Evolutionary conservation across 2,329 filamentous ascomycete species (phyloP).

Genomic region (Botryotinia calthae): DNA sequence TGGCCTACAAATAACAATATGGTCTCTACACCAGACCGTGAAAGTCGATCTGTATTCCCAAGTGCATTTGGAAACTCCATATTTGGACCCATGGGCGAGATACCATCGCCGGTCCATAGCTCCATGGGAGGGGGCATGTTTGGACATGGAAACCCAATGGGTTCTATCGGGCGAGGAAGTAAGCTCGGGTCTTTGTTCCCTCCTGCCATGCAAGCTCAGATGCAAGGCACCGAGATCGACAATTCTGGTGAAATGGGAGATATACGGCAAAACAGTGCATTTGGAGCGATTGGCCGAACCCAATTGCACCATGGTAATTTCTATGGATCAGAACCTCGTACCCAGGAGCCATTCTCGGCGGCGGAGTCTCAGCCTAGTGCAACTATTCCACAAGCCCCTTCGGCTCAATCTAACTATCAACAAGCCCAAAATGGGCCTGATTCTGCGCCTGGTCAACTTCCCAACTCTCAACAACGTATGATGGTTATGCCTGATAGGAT

Average conservation of each 20-base stretch:
- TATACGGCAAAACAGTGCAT: slow-evolving; percentile 58
- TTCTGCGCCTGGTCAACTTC: slow-evolving; percentile 64
- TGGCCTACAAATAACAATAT: slow-evolving; percentile 55
- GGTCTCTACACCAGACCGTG: slow-evolving; percentile 65
- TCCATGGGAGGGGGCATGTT: slow-evolving; percentile 69
- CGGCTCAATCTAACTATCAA: slow-evolving; percentile 35
- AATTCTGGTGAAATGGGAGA: slow-evolving; percentile 57
- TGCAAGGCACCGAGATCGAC: slow-evolving; percentile 70
- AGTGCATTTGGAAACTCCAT: slow-evolving; percentile 74
- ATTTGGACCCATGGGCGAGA: slow-evolving; percentile 72
- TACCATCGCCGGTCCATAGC: slow-evolving; percentile 64
- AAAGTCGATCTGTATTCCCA: slow-evolving; percentile 51
- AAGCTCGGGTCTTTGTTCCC: slow-evolving; percentile 88
- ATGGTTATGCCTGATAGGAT: slow-evolving; percentile 99
- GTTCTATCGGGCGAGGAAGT: slow-evolving; percentile 68
- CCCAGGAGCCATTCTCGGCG: slow-evolving; percentile 33
- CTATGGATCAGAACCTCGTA: slow-evolving; percentile 45
- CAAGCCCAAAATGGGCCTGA: slow-evolving; percentile 41
- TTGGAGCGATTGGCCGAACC: slow-evolving; percentile 65
- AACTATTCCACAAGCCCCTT: slow-evolving; percentile 31
- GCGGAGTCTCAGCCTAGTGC: slow-evolving; percentile 32
- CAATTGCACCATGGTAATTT: slow-evolving; percentile 56
- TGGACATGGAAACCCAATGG: slow-evolving; percentile 53
- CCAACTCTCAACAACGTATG: slow-evolving; percentile 68
- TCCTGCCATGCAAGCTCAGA: slow-evolving; percentile 83